Percentiles rank a stretch among this genome's conserved stretches.
Conservation (phyloP, 2,329 filamentous ascomycete species). For the Stagonosporopsis cucurbitacearum region DNA sequence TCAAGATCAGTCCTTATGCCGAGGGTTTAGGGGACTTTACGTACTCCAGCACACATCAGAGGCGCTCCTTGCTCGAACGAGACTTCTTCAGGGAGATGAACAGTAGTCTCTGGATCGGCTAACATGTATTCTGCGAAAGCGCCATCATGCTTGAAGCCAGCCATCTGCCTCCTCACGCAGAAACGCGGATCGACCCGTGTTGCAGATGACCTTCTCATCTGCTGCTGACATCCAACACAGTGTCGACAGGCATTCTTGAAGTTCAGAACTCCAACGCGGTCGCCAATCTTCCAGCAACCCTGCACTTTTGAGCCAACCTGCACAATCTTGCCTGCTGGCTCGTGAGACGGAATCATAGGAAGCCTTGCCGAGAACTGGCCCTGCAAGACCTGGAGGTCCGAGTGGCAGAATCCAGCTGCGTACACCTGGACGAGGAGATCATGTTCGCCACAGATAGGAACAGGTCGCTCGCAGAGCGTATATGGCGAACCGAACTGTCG, state of each 20-base stretch:
- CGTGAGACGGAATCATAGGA: conserved; percentile 45
- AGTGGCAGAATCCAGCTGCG: conserved; percentile 40
- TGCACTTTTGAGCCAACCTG: conserved; percentile 34
- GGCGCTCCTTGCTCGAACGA: conserved; percentile 42
- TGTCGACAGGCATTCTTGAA: conserved; percentile 36
- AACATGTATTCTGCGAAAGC: conserved; percentile 45
- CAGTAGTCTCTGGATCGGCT: conserved; percentile 39
- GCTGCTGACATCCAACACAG: conserved; percentile 30
- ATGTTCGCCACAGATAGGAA: conserved; percentile 27
- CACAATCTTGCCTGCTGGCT: conserved; percentile 42
- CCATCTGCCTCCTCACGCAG: conserved; percentile 36
- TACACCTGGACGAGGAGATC: conserved; percentile 32
- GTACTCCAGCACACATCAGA: conserved; percentile 46
- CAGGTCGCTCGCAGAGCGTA: conserved; percentile 20
- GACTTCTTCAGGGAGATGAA: conserved; percentile 29
- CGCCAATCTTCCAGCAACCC: conserved; percentile 36
- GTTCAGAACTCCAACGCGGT: conserved; percentile 40
- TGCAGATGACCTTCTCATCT: conserved; percentile 14
- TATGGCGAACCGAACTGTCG: conserved; percentile 27
- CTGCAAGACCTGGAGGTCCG: conserved; percentile 35
- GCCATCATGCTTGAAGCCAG: conserved; percentile 41
- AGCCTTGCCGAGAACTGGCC: conserved; percentile 30
- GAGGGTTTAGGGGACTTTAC: neutral
- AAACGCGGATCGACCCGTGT: conserved; percentile 36
- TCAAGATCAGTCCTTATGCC: neutral